Evolutionary conservation across 108 stramenopile species (phyloP).

Genomic region (Cyclostephanos invisitatus): DNA sequence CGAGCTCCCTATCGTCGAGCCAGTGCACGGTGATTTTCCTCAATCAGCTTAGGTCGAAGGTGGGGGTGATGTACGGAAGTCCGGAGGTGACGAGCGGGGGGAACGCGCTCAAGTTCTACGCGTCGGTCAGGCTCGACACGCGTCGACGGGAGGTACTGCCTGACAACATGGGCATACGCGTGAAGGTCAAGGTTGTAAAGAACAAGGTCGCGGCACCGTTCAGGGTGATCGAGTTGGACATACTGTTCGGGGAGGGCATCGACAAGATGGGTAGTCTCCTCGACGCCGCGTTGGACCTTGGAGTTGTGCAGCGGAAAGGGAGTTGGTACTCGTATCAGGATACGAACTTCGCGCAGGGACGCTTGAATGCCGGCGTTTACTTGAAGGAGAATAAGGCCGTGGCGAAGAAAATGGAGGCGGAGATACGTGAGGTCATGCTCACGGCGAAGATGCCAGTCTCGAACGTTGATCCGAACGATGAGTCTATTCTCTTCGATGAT

Average conservation of each 20-base stretch:
- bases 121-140: constrained; percentile 88
- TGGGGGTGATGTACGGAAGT: constrained; percentile 91
- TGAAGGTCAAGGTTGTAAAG: constrained; percentile 94
- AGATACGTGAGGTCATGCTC: constrained; percentile 63
- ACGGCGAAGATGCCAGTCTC: constrained; percentile 28
- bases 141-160: constrained; percentile 88
- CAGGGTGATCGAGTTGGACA: constrained; percentile 82
- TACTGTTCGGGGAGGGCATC: constrained; percentile 87
- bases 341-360: constrained; percentile 84
- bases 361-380: constrained; percentile 61
- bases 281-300: constrained; percentile 84
- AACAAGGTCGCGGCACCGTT: constrained; percentile 97
- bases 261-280: constrained; percentile 83
- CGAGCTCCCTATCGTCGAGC: constrained; percentile 76
- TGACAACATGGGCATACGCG: constrained; percentile 89
- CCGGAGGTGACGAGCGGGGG: constrained; percentile 97
- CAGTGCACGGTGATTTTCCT: constrained; percentile 92
- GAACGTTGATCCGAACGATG: constrained; percentile 17
- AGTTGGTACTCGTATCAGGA: constrained; percentile 85
- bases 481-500: constrained; percentile 21
- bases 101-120: constrained; percentile 95
- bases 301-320: constrained; percentile 80
- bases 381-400: constrained; percentile 64
- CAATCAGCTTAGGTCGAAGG: constrained; percentile 92
- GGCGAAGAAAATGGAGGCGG: constrained; percentile 51